A percentile compares a stretch with the other conserved stretches of the same genome.
Conservation (phyloP, 2,329 filamentous ascomycete genomes). For the Metarhizium album region DNA sequence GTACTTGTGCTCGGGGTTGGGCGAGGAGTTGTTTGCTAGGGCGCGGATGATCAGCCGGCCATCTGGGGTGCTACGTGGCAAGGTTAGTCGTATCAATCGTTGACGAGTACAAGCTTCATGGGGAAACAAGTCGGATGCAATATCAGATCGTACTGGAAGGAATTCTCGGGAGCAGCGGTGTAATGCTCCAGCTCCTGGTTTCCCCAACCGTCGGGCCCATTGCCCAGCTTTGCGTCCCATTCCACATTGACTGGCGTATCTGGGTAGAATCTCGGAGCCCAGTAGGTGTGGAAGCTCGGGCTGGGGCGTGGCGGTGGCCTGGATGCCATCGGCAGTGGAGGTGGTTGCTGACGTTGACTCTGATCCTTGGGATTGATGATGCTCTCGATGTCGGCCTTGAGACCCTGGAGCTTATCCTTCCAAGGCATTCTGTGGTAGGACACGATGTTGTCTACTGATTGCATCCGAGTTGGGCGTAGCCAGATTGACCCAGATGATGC, state of each 20-base stretch:
- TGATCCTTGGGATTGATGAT: conserved; percentile 20
- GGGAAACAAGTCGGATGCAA: background rate
- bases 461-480: background rate
- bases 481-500: too few relatives aligned
- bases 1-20: conserved; percentile 30
- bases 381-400: conserved; percentile 28
- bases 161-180: conserved; percentile 35
- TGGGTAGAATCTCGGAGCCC: conserved; percentile 39
- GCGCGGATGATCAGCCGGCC: conserved; percentile 42
- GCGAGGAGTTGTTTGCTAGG: conserved; percentile 25
- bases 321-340: conserved; percentile 12
- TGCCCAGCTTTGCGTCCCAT: conserved; percentile 43
- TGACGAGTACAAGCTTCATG: too few relatives aligned
- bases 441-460: background rate
- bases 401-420: conserved; percentile 26
- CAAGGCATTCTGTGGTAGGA: conserved; percentile 18
- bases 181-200: conserved; percentile 52
- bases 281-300: conserved; percentile 27
- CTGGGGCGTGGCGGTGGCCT: conserved; percentile 9
- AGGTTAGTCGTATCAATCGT: background rate
- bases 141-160: conserved; percentile 37
- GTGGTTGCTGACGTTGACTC: conserved; percentile 8
- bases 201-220: conserved; percentile 49
- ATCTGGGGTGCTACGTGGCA: conserved; percentile 29
- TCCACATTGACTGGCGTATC: conserved; percentile 34